Percentiles rank a stretch among this genome's conserved stretches.
phyloP scores from a whole-genome alignment of 371 early-diverging fungal species.

The Syncephalastrum sp. region DNA sequence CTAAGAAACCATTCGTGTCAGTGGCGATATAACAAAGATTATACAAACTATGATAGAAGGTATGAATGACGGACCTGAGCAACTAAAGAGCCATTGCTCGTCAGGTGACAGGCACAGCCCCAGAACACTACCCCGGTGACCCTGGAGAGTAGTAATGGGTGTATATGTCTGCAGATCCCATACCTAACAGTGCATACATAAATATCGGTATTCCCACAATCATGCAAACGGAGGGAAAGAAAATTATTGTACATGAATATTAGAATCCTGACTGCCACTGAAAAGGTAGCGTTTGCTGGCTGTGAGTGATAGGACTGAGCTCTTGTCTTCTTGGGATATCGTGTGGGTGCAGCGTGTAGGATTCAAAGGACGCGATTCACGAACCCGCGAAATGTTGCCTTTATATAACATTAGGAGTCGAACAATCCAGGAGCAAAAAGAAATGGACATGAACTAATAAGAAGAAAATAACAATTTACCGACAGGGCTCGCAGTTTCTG shows the following conservation, averaged over 20 bases:
- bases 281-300: conserved; percentile 59
- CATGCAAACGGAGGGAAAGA: background rate
- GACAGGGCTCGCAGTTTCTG: conserved; percentile 15
- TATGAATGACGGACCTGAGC: conserved; percentile 59
- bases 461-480: conserved; percentile 8
- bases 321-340: conserved; percentile 60
- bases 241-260: conserved; percentile 47
- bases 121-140: conserved; percentile 71
- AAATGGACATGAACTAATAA: background rate
- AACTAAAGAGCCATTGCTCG: conserved; percentile 65
- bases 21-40: background rate
- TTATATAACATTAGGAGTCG: background rate
- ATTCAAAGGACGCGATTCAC: conserved; percentile 16
- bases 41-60: no score
- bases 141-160: conserved; percentile 55
- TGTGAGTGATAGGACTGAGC: conserved; percentile 69
- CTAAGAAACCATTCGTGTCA: conserved; percentile 22
- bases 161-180: conserved; percentile 72
- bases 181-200: conserved; percentile 41
- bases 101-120: conserved; percentile 57
- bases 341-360: conserved; percentile 56
- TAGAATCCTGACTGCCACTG: conserved; percentile 71
- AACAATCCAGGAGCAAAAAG: background rate
- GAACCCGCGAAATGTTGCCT: conserved; percentile 32
- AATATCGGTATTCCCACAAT: background rate